Evolutionary conservation across 176 grass and related monocot species (phyloP).

Genomic region (Paspalum notatum): DNA sequence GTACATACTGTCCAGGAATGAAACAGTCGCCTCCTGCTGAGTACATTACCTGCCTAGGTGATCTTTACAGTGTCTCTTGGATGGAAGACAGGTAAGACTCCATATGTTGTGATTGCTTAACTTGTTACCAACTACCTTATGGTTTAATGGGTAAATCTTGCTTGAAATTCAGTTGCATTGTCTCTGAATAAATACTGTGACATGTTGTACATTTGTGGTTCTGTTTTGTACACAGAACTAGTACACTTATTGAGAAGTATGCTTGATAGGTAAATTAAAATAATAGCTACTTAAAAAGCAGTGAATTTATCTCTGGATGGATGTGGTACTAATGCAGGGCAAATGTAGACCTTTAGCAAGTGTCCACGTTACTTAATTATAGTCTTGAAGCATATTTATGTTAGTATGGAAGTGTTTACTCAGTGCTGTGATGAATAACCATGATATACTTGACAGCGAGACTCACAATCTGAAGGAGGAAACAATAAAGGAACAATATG

Average conservation of each 20-base stretch:
- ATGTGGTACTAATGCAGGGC: neutral
- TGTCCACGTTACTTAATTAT: conserved; percentile 1
- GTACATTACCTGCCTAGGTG: conserved; percentile 80
- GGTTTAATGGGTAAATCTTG: neutral
- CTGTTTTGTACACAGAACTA: neutral
- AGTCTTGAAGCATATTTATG: conserved; percentile 11
- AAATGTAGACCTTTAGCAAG: neutral
- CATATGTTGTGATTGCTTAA: neutral
- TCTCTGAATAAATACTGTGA: neutral
- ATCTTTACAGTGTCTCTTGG: conserved; percentile 93
- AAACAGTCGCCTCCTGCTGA: conserved; percentile 62
- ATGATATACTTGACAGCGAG: conserved; percentile 58
- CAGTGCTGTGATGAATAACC: neutral
- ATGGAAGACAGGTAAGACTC: conserved; percentile 88
- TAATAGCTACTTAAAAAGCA: neutral
- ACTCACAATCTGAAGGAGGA: conserved; percentile 78
- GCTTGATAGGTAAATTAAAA: neutral
- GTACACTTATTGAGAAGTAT: neutral
- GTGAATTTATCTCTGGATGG: neutral
- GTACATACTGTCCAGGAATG: conserved; percentile 84
- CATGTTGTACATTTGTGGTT: neutral
- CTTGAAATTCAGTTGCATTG: neutral
- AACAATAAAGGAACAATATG: conserved; percentile 75
- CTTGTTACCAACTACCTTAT: neutral
- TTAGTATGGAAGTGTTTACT: neutral